phyloP scores from a whole-genome alignment of 2,329 filamentous ascomycete species.

The Diaporthe humulicola region DNA sequence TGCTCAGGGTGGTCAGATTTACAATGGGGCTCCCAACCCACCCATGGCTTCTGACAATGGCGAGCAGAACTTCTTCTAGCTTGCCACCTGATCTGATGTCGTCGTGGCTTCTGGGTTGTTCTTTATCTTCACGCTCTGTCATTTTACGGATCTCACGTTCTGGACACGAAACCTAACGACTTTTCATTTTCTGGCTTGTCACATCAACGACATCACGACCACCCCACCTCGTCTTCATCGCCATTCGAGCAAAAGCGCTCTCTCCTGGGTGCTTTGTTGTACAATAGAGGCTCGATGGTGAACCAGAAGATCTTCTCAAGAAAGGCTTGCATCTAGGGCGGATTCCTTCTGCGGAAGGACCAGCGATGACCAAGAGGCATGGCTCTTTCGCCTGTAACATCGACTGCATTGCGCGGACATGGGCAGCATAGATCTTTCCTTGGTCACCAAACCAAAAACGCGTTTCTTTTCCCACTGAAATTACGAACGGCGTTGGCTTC shows the following conservation, averaged over 20 bases:
- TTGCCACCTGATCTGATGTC: not conserved
- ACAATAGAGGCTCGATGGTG: conserved; percentile 38
- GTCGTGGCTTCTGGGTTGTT: not conserved
- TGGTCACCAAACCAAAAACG: conserved; percentile 35
- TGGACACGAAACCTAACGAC: conserved; percentile 34
- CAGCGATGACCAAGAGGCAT: conserved; percentile 10
- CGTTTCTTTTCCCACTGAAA: conserved; percentile 29
- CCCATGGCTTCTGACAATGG: conserved; percentile 38
- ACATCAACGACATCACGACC: conserved; percentile 43
- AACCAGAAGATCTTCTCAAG: conserved; percentile 31
- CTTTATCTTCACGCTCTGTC: conserved; percentile 29
- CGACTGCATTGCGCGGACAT: conserved; percentile 34
- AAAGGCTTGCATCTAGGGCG: conserved; percentile 25
- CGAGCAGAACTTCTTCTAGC: conserved; percentile 46
- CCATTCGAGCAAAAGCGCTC: conserved; percentile 38
- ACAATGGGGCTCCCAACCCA: conserved; percentile 45
- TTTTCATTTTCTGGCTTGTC: conserved; percentile 42
- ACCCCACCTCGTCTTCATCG: conserved; percentile 38
- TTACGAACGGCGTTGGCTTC: conserved; percentile 25
- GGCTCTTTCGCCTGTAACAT: conserved; percentile 34
- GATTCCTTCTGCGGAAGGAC: conserved; percentile 20
- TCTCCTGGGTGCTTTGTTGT: conserved; percentile 38
- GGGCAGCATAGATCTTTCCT: conserved; percentile 39
- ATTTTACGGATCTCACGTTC: conserved; percentile 30
- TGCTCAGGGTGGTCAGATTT: conserved; percentile 38